A percentile compares a stretch with the other conserved stretches of the same genome.
Evolutionary conservation across 257 asterid genomes (phyloP).

Genomic region (Capsicum chinense): DNA sequence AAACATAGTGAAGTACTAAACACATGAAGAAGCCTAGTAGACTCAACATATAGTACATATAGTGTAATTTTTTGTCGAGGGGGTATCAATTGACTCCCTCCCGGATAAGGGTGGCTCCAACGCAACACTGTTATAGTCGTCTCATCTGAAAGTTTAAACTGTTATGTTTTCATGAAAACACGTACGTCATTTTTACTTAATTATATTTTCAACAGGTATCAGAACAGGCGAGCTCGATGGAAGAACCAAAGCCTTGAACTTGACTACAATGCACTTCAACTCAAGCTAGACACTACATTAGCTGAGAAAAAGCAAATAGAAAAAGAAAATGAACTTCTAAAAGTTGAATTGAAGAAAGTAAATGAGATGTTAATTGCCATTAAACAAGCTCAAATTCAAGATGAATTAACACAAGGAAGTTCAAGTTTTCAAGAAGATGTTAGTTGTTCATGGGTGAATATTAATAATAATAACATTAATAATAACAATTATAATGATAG

Average conservation of each 20-base stretch:
- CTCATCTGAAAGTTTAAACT: neutral
- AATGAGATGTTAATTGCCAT: slow-evolving; percentile 48
- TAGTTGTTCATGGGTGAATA: slow-evolving; percentile 58
- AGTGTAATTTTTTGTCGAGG: neutral
- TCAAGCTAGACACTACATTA: slow-evolving; percentile 58
- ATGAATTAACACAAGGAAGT: slow-evolving; percentile 33
- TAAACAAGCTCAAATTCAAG: slow-evolving; percentile 34
- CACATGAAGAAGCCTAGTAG: neutral
- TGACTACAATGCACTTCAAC: slow-evolving; percentile 61
- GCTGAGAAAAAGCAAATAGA: slow-evolving; percentile 62
- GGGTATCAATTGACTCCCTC: neutral
- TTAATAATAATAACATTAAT: neutral
- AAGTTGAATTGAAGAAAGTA: slow-evolving; percentile 59
- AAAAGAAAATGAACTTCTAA: slow-evolving; percentile 56
- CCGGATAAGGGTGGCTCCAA: neutral
- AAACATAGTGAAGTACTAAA: too few species aligned
- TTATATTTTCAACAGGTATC: slow-evolving; percentile 35
- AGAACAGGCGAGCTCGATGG: slow-evolving; percentile 88
- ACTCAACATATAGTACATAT: neutral
- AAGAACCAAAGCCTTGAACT: slow-evolving; percentile 80
- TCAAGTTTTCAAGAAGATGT: slow-evolving; percentile 61
- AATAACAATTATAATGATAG: slow-evolving; percentile 27
- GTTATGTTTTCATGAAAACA: neutral
- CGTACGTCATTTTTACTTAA: neutral
- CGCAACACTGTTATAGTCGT: neutral